phyloP scores from a whole-genome alignment of 345 rosid genomes.

The Murraya paniculata region DNA sequence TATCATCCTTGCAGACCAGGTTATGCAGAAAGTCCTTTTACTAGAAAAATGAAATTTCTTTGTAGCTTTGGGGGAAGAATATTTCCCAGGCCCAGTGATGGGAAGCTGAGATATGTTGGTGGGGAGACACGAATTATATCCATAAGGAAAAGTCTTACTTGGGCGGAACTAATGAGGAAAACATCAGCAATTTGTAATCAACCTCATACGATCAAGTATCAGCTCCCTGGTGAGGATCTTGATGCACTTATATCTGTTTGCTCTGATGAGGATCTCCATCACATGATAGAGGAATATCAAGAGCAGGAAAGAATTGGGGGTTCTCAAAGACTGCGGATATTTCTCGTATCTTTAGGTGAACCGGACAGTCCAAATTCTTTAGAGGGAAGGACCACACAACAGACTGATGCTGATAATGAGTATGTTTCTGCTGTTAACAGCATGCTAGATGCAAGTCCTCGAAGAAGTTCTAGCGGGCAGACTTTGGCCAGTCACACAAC shows the following conservation, averaged over 20 bases:
- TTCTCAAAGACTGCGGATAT: slow-evolving; percentile 68
- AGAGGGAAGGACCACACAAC: slow-evolving; percentile 41
- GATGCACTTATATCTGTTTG: slow-evolving; percentile 84
- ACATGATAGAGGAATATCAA: slow-evolving; percentile 79
- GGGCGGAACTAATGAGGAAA: slow-evolving; percentile 63
- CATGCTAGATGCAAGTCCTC: slow-evolving; percentile 50
- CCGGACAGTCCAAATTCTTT: slow-evolving; percentile 51
- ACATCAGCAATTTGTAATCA: slow-evolving; percentile 62
- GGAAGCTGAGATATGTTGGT: slow-evolving; percentile 85
- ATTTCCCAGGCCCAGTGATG: slow-evolving; percentile 76
- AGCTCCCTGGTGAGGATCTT: slow-evolving; percentile 93
- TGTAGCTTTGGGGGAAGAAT: slow-evolving; percentile 87
- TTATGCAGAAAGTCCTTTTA: slow-evolving; percentile 26
- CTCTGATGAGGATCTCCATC: slow-evolving; percentile 77
- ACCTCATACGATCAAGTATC: slow-evolving; percentile 79
- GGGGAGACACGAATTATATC: slow-evolving; percentile 88
- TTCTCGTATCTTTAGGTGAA: slow-evolving; percentile 58
- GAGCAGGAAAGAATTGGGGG: slow-evolving; percentile 62
- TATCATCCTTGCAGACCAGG: slow-evolving; percentile 27
- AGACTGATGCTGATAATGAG: slow-evolving; percentile 47
- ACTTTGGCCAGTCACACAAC: slow-evolving; percentile 44
- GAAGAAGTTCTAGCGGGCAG: slow-evolving; percentile 48
- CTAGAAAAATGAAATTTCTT: slow-evolving; percentile 62
- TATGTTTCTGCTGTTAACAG: slow-evolving; percentile 73
- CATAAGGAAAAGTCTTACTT: slow-evolving; percentile 45